Evolutionary conservation across 2,329 filamentous ascomycete species (phyloP).

Genomic region (Ceratocystis smalleyi): DNA sequence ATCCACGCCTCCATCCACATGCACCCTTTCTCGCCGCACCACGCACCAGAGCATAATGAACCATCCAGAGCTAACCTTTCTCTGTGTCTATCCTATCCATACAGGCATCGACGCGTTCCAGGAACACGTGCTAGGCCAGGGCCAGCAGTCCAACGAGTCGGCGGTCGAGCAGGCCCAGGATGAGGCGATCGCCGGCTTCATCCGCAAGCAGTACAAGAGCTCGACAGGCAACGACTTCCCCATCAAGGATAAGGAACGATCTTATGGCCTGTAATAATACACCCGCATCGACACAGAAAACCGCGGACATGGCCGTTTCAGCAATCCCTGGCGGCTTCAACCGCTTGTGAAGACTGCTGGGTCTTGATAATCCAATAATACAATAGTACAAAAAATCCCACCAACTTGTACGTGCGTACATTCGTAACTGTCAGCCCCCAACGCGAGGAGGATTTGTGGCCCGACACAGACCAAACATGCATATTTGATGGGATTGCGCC

Average conservation of each 20-base stretch:
- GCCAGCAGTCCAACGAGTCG: conserved; percentile 54
- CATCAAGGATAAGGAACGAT: conserved; percentile 49
- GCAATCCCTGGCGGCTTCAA: background rate
- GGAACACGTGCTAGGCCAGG: conserved; percentile 55
- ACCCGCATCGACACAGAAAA: background rate
- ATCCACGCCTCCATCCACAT: background rate
- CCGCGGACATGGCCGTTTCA: background rate
- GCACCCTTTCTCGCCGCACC: background rate
- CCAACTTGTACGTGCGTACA: background rate
- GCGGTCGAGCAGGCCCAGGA: conserved; percentile 74
- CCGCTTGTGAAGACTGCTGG: background rate
- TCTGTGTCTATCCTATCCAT: background rate
- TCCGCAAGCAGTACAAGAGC: conserved; percentile 55
- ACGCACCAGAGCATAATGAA: background rate
- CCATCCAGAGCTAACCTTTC: background rate
- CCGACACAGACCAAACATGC: background rate
- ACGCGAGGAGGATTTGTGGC: background rate
- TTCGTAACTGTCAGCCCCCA: background rate
- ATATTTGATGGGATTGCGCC: background rate
- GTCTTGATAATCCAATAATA: background rate
- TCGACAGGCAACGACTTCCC: conserved; percentile 53
- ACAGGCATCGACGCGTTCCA: conserved; percentile 63
- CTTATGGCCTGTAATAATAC: conserved; percentile 20
- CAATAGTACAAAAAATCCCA: background rate
- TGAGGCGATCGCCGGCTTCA: conserved; percentile 58